Conservation (phyloP, 768 basidiomycete genomes). For the Agaricus sinodeliciosus region DNA sequence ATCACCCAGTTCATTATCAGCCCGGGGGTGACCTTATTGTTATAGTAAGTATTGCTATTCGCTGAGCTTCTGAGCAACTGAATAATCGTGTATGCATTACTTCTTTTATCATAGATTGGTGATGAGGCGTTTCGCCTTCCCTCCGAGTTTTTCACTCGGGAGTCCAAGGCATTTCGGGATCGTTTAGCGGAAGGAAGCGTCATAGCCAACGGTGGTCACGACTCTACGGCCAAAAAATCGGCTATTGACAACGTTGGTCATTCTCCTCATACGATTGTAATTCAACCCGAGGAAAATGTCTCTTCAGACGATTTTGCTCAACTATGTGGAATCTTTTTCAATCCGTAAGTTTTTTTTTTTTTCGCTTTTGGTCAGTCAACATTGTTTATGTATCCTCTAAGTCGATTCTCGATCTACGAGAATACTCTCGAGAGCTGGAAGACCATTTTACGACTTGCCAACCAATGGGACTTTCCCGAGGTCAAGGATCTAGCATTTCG, state of each 20-base stretch:
- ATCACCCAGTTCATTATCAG: background rate
- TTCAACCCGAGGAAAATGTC: constrained; percentile 28
- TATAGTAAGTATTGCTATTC: background rate
- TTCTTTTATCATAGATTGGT: constrained; percentile 26
- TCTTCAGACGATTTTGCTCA: constrained; percentile 32
- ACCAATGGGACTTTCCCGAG: constrained; percentile 49
- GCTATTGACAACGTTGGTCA: too few species aligned
- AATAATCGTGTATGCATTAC: too few species aligned
- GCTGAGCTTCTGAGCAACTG: background rate
- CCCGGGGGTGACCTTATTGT: background rate
- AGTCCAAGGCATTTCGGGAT: constrained; percentile 37
- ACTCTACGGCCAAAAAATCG: too few species aligned
- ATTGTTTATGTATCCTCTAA: constrained; percentile 18
- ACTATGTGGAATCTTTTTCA: constrained; percentile 54
- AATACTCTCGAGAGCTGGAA: constrained; percentile 48
- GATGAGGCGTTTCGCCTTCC: constrained; percentile 43
- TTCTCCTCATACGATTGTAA: constrained; percentile 22
- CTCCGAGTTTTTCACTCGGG: constrained; percentile 45
- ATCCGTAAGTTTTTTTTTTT: constrained; percentile 29
- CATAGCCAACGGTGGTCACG: too few species aligned
- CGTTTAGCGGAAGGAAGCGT: constrained; percentile 13
- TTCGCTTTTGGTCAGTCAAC: background rate
- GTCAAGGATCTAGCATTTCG: constrained; percentile 53
- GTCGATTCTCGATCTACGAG: constrained; percentile 51
- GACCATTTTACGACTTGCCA: constrained; percentile 49